Percentiles rank a stretch among this genome's conserved stretches.
Conservation (phyloP, 148 eudicot species). For the Silene conica region DNA sequence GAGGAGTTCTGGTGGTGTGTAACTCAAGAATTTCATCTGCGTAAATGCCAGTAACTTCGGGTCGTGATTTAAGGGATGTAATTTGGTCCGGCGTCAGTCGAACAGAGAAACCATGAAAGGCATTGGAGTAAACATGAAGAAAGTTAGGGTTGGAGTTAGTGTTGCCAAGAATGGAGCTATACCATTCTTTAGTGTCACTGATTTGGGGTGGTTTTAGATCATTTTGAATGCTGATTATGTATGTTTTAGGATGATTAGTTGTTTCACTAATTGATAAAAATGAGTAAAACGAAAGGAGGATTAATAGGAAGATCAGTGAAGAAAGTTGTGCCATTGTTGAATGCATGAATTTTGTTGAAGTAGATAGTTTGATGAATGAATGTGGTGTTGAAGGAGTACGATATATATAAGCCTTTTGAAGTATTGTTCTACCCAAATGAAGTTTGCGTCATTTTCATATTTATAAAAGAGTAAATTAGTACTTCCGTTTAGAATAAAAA, state of each 20-base stretch:
- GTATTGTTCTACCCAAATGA: no score
- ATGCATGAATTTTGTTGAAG: no score
- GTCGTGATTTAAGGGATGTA: background rate
- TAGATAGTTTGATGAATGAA: background rate
- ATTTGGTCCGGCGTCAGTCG: slow-evolving; percentile 21
- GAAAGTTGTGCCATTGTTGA: background rate
- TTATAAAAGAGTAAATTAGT: no score
- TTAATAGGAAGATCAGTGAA: background rate
- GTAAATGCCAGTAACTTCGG: slow-evolving; percentile 15
- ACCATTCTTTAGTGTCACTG: slow-evolving; percentile 26
- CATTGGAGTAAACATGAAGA: slow-evolving; percentile 24
- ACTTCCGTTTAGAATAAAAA: no score
- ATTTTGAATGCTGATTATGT: slow-evolving; percentile 21
- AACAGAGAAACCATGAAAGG: slow-evolving; percentile 30
- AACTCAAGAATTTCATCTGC: slow-evolving; percentile 14
- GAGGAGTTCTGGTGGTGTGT: slow-evolving; percentile 30
- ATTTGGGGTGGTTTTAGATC: slow-evolving; percentile 15
- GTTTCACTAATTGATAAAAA: background rate
- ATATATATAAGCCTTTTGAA: background rate
- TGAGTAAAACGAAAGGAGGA: background rate
- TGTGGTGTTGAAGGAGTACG: background rate
- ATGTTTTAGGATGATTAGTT: slow-evolving; percentile 11
- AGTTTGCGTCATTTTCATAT: no score
- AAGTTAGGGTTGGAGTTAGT: background rate
- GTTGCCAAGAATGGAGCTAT: slow-evolving; percentile 10